Percentiles rank a stretch among this genome's conserved stretches.
phyloP scores from a whole-genome alignment of 352 stramenopile genomes.

The Pythium plurisporium region DNA sequence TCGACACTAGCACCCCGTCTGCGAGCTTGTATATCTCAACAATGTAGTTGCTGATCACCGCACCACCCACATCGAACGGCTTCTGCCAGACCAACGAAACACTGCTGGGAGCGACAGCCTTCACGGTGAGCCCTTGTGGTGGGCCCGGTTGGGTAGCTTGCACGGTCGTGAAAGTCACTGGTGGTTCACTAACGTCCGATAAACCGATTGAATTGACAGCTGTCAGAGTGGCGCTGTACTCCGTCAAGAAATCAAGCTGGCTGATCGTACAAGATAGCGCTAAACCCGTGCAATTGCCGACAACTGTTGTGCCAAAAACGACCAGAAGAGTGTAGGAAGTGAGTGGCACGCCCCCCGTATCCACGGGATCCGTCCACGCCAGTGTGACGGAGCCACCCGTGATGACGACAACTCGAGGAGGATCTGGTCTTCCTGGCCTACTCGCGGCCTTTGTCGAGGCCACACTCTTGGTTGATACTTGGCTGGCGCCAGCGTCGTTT shows the following conservation, averaged over 20 bases:
- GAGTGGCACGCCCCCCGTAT: slow-evolving; percentile 45
- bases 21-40: slow-evolving; percentile 21
- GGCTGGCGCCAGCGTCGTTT: slow-evolving; percentile 32
- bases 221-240: slow-evolving; percentile 37
- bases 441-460: slow-evolving; percentile 21
- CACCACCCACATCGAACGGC: slow-evolving; percentile 43
- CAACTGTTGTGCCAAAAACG: slow-evolving; percentile 10
- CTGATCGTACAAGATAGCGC: slow-evolving; percentile 34
- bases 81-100: slow-evolving; percentile 33
- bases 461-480: slow-evolving; percentile 1
- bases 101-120: slow-evolving; percentile 2
- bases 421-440: slow-evolving; percentile 24
- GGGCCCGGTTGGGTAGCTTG: slow-evolving; percentile 26
- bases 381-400: slow-evolving; percentile 44
- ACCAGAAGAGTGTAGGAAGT: slow-evolving; percentile 36
- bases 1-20: neutral
- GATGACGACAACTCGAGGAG: slow-evolving; percentile 14
- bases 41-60: slow-evolving; percentile 33
- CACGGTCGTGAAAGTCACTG: slow-evolving; percentile 25
- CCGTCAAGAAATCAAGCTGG: slow-evolving; percentile 35
- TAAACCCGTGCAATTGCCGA: slow-evolving; percentile 38
- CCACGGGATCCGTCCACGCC: slow-evolving; percentile 40
- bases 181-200: slow-evolving; percentile 22
- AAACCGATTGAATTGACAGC: slow-evolving; percentile 35
- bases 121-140: slow-evolving; percentile 25